Percentiles rank a stretch among this genome's conserved stretches.
phyloP scores from a whole-genome alignment of 2,329 filamentous ascomycete genomes.

The Monosporascus sp. region DNA sequence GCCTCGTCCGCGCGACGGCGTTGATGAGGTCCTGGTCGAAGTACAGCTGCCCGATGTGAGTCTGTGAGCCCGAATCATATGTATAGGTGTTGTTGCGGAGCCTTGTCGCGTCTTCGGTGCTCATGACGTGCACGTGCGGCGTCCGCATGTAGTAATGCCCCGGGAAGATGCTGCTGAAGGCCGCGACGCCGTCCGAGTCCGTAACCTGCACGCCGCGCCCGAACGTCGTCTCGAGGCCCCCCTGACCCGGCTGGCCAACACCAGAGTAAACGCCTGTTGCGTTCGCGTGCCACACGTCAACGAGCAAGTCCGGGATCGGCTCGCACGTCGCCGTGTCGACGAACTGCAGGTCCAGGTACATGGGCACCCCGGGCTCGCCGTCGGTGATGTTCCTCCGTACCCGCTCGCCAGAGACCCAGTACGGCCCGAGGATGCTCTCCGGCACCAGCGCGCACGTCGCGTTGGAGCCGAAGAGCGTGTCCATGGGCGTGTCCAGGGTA shows the following conservation, averaged over 20 bases:
- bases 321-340: conserved; percentile 31
- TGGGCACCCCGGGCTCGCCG: conserved; percentile 28
- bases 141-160: conserved; percentile 24
- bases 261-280: conserved; percentile 34
- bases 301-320: conserved; percentile 26
- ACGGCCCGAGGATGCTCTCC: conserved; percentile 24
- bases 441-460: conserved; percentile 23
- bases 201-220: conserved; percentile 28
- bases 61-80: conserved; percentile 36
- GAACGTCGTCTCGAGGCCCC: conserved; percentile 26
- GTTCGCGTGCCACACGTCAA: conserved; percentile 35
- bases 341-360: conserved; percentile 35
- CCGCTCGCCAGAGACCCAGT: conserved; percentile 30
- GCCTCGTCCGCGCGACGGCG: conserved; percentile 37
- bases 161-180: conserved; percentile 32
- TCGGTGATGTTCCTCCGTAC: conserved; percentile 33
- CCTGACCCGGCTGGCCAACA: conserved; percentile 16
- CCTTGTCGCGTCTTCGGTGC: conserved; percentile 21
- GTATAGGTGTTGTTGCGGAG: conserved; percentile 42
- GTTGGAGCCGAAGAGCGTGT: conserved; percentile 26
- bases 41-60: conserved; percentile 57
- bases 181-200: conserved; percentile 28
- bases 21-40: conserved; percentile 50
- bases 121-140: conserved; percentile 29
- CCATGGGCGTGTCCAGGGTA: conserved; percentile 29